phyloP scores from a whole-genome alignment of 345 rosid species.

The Turritis glabra region DNA sequence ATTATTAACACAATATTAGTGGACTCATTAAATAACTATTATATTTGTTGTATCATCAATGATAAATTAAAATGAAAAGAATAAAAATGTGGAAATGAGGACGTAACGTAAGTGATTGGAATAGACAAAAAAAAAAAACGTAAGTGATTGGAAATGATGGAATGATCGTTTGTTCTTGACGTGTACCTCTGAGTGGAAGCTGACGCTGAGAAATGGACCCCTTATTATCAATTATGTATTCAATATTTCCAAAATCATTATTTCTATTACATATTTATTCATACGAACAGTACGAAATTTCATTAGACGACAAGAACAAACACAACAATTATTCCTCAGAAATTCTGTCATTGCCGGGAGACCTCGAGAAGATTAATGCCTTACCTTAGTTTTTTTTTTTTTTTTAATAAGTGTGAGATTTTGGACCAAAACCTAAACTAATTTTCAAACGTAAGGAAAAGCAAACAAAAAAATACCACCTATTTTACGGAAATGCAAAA shows the following conservation, averaged over 20 bases:
- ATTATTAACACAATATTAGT: constrained; percentile 9
- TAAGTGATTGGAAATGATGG: constrained; percentile 38
- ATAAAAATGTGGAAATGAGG: constrained; percentile 27
- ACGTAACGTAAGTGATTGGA: constrained; percentile 34
- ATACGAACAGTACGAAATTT: constrained; percentile 20
- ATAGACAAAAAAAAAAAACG: constrained; percentile 16
- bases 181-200: constrained; percentile 55
- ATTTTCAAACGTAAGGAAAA: not conserved
- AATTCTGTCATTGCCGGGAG: constrained; percentile 9
- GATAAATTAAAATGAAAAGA: not conserved
- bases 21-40: constrained; percentile 5
- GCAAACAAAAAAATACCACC: not conserved
- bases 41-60: not conserved
- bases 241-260: constrained; percentile 29
- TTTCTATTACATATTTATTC: no score
- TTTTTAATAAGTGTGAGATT: not conserved
- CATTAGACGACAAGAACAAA: constrained; percentile 28
- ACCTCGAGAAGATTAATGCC: constrained; percentile 11
- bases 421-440: not conserved
- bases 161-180: constrained; percentile 49
- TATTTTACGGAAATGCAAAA: not conserved
- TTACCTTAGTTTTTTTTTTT: not conserved
- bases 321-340: constrained; percentile 32
- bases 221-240: constrained; percentile 3
- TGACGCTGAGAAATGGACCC: constrained; percentile 46